Conservation (phyloP, 2,329 filamentous ascomycete genomes). For the Microsporum ferrugineum region DNA sequence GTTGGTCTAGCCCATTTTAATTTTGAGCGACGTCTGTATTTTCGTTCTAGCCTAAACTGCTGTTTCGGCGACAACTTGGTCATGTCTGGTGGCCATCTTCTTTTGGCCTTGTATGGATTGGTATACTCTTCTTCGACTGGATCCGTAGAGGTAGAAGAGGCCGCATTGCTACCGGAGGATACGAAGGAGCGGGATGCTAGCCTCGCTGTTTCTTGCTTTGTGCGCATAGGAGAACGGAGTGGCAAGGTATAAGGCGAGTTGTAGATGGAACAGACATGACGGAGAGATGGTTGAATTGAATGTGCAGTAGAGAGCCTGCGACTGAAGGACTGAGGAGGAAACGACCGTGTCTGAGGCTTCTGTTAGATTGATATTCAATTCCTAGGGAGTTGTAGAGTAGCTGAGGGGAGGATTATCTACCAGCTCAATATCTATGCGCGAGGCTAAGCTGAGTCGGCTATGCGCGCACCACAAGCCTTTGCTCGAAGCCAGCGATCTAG, state of each 20-base stretch:
- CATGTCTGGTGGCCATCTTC: conserved; percentile 55
- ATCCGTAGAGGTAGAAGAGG: neutral
- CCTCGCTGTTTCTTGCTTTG: neutral
- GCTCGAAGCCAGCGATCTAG: conserved; percentile 9
- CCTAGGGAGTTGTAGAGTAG: neutral
- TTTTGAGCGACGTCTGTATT: conserved; percentile 50
- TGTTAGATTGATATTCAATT: neutral
- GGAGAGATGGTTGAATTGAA: neutral
- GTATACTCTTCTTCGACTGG: conserved; percentile 27
- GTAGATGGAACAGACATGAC: neutral
- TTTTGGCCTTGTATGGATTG: conserved; percentile 50
- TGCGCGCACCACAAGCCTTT: neutral
- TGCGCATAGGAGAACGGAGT: too few species aligned
- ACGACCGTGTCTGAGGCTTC: neutral
- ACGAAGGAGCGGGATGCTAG: neutral
- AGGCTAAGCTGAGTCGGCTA: neutral
- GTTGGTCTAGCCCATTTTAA: conserved; percentile 49
- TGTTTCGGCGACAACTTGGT: conserved; percentile 51
- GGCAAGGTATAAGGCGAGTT: neutral
- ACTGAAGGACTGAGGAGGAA: neutral
- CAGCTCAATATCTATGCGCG: neutral
- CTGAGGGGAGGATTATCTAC: neutral
- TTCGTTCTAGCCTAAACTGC: conserved; percentile 56
- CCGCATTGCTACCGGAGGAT: neutral
- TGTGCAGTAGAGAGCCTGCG: neutral